Conservation (phyloP, 352 stramenopile genomes). For the Phytophthora ohioensis region DNA sequence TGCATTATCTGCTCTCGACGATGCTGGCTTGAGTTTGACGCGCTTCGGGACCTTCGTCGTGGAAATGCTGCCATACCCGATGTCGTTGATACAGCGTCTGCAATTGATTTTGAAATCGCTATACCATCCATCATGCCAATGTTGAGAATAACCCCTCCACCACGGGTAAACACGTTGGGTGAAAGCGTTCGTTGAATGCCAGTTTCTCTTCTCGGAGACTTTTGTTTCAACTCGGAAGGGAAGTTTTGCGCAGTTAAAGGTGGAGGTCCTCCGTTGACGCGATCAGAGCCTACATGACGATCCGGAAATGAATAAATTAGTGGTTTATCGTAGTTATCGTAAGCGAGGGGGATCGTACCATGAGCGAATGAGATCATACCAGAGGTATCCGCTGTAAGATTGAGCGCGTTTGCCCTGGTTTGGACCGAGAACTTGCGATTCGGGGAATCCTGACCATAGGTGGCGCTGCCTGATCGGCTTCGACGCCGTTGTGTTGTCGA, state of each 20-base stretch:
- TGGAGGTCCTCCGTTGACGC: background rate
- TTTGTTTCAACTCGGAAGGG: background rate
- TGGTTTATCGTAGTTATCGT: background rate
- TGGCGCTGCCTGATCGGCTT: conserved; percentile 20
- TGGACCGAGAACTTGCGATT: conserved; percentile 34
- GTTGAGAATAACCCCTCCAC: conserved; percentile 39
- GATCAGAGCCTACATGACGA: background rate
- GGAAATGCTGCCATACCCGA: conserved; percentile 23
- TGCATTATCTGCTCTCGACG: conserved; percentile 28
- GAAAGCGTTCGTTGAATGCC: conserved; percentile 17
- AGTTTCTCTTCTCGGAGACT: conserved; percentile 26
- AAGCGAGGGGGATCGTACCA: conserved; percentile 5
- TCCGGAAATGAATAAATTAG: too few relatives aligned
- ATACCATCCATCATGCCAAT: conserved; percentile 36
- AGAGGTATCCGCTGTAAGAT: conserved; percentile 10
- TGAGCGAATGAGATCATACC: conserved; percentile 8
- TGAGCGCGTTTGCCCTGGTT: conserved; percentile 21
- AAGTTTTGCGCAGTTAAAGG: conserved; percentile 4
- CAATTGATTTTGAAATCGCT: conserved; percentile 21
- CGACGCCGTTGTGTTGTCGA: conserved; percentile 11
- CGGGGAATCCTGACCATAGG: conserved; percentile 11
- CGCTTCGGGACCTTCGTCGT: conserved; percentile 34
- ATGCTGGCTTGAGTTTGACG: conserved; percentile 29
- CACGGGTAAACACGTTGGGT: conserved; percentile 13
- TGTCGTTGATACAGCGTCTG: conserved; percentile 17